Evolutionary conservation across 2,329 filamentous ascomycete species (phyloP), one percentile per base, ranked within the genome.

Genomic region (Claviceps africana): DNA sequence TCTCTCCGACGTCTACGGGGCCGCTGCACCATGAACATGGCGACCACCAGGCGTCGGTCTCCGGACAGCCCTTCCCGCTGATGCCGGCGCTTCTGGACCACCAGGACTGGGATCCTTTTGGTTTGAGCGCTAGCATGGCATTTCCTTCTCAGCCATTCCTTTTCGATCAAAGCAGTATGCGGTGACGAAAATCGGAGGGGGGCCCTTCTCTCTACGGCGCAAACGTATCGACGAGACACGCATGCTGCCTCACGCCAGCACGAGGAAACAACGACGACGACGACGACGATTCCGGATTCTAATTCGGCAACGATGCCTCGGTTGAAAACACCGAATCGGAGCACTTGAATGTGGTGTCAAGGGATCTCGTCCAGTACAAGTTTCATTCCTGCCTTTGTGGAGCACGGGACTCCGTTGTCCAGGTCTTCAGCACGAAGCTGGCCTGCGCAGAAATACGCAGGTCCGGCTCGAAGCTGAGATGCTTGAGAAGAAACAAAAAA

Each of bases 41-140:
- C 28, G 59, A 56, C 51, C 74, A 63, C n/a, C 63, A 65, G 39
- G 40, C 57, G 15, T 59, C 62, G 37, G 59, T 61, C 8, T 56
- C 62, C 2, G 61, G 59, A 37, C 63, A 67, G 21, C 63, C 63
- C 58, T 95, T 88, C 64, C 77, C 77, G 6, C 77, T 77, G 21
- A 81, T 81, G 78, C 78, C 76, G 4, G 76, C 80, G 61, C 65
- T 81, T 8, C 66, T 81, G 43, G 90, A 96, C 62, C 86, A 96
- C 62, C 86, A 89, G 48, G 90, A 96, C 64, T 88, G 89, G 67
- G 90, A 96, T 67, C 91, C 91, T 0, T 97, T 96, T 62, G 90
- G 90, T 13, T 74, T 96, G 50, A 91, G 86, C 54, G 90, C 90
- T 37, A 95, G 88, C 70, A 95, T 95, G 91, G 87, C 91, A 58